Base-by-base conservation (phyloP, 306 rosid genomes). In the Trifolium repens region DNA sequence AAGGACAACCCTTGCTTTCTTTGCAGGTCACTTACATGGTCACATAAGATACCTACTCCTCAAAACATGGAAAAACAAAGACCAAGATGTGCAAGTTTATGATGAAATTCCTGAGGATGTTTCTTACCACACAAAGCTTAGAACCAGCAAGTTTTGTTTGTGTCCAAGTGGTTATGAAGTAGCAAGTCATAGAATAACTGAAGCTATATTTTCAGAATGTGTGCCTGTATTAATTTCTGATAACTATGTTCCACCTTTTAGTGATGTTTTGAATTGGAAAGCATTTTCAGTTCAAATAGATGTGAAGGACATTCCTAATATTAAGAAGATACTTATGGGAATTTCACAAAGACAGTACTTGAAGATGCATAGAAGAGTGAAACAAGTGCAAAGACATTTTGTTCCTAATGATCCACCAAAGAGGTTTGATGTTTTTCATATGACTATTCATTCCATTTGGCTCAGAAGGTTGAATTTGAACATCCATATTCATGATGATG, bases 121-220 rank as follows among this genome's bases (percentile, higher is more conserved):
- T 8, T 85, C 91, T 42, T 87, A 89, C 71, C 16, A 79, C 24
- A 13, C 79, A 12, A 83, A 53, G 87, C 72, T 89, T 71, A 89
- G 65, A 59, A 81, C 78, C 68, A 87, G 93, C 73, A 87, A 67
- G 79, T 89, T 89, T 60, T 89, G 91, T 79, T 74, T 87, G 3
- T 87, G 89, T 64, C 91, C 88, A 4, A 89, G 85, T 67, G 90
- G 90, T 27, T 86, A 84, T 53, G 92, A 88, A 73, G 87, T 88
- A 14, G 88, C 89, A 35, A 89, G 93, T 59, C 91, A 88, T 2
- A 83, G 87, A 83, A 65, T 89, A 34, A 87, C 76, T 67, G 91
- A 89, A 73, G 87, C 91, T 13, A 81, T 89, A 26, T 85, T 85
- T 66, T 81, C 93, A 9, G 91, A 81, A 73, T 89, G 89, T 43